Base-by-base conservation (phyloP, 306 rosid species). In the Quercus bicolor region DNA sequence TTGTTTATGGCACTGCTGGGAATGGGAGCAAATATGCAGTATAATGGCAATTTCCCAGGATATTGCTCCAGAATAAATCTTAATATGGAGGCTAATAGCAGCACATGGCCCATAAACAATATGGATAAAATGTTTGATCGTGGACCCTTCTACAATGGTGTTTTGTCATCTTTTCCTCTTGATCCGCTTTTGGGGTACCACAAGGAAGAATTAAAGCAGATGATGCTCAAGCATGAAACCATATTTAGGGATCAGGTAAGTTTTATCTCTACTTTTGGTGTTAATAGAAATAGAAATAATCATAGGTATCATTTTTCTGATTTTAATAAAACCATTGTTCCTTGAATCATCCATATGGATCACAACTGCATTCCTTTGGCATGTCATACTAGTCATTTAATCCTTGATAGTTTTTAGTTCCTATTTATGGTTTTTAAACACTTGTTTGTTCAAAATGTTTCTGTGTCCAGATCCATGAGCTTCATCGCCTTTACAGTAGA, bases 401-500 rank as follows among this genome's bases (percentile, higher is more conserved):
- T 52, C 72, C 78, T 74, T 55, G 59, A 14, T 82, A 56, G 53
- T 80, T 20, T 75, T 66, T 74, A 24, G 54, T 43, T 37, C 75
- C 76, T 68, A 18, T 28, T 76, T 64, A 48, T 48, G 66, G 56
- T 33, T 70, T 65, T 28, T 56, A 68, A 76, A 54, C 43, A 57
- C 52, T 24, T 40, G 29, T 7, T 0, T 55, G 64, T 70, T 69
- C 79, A 52, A 76, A 76, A 21, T 68, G 26, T 70, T 19, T 56
- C 1, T 73, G 66, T 70, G 52, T 85, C 82, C 91, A 95, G 99
- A 79, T 92, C 86, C 86, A 76, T 59, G 98, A 90, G 80, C 97
- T 95, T 61, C 99, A 95, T 84, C 93, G 87, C 31, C 86, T 95
- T 75, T 95, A 95, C 80, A 53, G 75, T 77, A 89, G 86, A 84